These are phyloP conservation scores for Xanthoparmelia taractica DNA, from an alignment of 495 filamentous ascomycete species.

Conservation along the genomic window DNA sequence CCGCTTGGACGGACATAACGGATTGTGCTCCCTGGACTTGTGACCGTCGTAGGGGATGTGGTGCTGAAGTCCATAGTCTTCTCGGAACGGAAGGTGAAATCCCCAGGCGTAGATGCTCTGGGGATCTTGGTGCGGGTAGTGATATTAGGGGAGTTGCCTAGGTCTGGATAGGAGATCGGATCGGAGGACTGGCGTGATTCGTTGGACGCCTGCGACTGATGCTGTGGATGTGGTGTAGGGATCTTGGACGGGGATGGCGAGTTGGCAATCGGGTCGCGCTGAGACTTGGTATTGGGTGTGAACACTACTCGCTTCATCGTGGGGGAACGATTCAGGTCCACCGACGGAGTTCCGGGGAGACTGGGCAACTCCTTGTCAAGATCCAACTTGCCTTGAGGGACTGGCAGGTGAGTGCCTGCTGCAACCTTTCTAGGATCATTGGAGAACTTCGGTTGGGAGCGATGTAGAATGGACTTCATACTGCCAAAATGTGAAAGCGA, in stretches of 20 bases:
- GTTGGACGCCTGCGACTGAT: constrained; percentile 9
- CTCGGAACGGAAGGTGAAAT: constrained; percentile 54
- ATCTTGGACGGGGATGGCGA: constrained; percentile 43
- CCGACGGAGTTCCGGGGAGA: constrained; percentile 23
- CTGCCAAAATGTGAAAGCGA: constrained; percentile 24
- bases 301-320: constrained; percentile 55
- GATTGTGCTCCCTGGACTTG: constrained; percentile 47
- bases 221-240: constrained; percentile 23
- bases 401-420: constrained; percentile 50
- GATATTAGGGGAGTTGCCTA: constrained; percentile 29
- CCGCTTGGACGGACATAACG: constrained; percentile 48
- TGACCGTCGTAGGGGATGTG: neutral
- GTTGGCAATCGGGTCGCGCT: constrained; percentile 31
- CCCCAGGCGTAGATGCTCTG: constrained; percentile 34
- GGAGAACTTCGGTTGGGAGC: constrained; percentile 53
- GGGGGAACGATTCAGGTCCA: constrained; percentile 33
- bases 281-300: constrained; percentile 45
- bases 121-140: constrained; percentile 20
- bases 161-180: constrained; percentile 36
- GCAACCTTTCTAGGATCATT: constrained; percentile 53
- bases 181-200: constrained; percentile 26
- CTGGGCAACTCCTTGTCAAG: constrained; percentile 40
- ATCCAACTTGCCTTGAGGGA: constrained; percentile 41
- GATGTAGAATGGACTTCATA: constrained; percentile 57
- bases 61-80: constrained; percentile 47